Evolutionary conservation across 2,329 filamentous ascomycete species (phyloP), one percentile per base, ranked within the genome.

Genomic region (Fusarium ambrosium): DNA sequence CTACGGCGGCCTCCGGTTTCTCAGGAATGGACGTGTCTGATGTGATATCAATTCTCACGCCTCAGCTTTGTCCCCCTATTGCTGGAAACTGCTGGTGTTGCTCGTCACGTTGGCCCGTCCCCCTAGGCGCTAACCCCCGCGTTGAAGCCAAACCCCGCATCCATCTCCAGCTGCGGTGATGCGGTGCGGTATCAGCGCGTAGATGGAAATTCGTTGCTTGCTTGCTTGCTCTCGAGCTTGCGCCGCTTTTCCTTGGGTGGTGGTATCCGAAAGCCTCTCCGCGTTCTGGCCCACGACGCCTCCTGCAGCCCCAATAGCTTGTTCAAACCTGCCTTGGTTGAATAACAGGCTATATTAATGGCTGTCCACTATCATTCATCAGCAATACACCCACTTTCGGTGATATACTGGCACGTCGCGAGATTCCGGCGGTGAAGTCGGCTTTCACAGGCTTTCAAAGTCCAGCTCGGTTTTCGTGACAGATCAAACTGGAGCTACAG

Each of bases 161-260:
- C 76, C 77, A 79, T 77, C 76, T 66, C 55, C 60, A 53, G 56
- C 64, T 53, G 48, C 63, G 63, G 61, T 66, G 51, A 69, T 67
- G 45, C 24, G 43, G 77, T 48, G 77, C 77, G 77, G 77, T 70
- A 79, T 79, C 77, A 79, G 77, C 77, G 77, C 77, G 75, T 79
- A 78, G 70, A 69, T 69, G 56, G 62, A 72, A 79, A 75, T 73
- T 70, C 45, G 53, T 51, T 64, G 61, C 64, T 60, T 64, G 61
- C 64, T 67, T 69, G 43, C 48, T 64, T 55, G 37, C 41, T 32
- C 27, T 53, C 48, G 6, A 53, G 48, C 27, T 68, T 58, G 63
- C 68, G 69, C 62, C 41, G 20, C 66, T 56, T 62, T 62, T n/a
- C 66, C 51, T 62, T 62, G 56, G 45, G 45, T 62, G 69, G 72